Conservation (phyloP, 306 rosid species). For the Coriaria nepalensis region DNA sequence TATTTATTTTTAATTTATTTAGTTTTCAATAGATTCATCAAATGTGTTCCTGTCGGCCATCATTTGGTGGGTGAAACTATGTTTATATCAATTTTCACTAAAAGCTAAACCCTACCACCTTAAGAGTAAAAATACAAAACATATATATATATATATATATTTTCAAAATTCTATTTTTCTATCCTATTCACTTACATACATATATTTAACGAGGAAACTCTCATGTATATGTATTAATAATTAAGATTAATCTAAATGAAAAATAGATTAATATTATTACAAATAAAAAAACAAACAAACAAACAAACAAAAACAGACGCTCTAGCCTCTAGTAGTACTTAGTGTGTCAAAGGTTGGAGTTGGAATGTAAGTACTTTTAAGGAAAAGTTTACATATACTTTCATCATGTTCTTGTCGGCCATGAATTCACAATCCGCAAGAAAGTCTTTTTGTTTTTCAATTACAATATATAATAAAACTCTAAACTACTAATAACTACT, state of each 20-base stretch:
- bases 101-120: conserved; percentile 25
- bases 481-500: no score
- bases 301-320: no score
- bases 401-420: conserved; percentile 80
- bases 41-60: conserved; percentile 69
- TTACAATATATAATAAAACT: no score
- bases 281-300: no score
- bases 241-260: no score
- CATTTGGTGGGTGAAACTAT: conserved; percentile 38
- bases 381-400: conserved; percentile 39
- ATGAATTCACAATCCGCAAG: conserved; percentile 51
- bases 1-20: conserved; percentile 6
- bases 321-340: conserved; percentile 25
- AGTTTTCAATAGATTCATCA: conserved; percentile 43
- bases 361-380: conserved; percentile 69
- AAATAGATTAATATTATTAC: no score
- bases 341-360: conserved; percentile 58
- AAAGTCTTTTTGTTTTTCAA: no score
- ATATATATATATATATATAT: conserved; percentile 1
- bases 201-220: no score
- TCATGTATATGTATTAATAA: no score
- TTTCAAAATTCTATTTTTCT: no score
- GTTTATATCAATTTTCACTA: conserved; percentile 26
- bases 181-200: no score
- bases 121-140: conserved; percentile 16